These are phyloP conservation scores for Kodamaea derodonti DNA, from an alignment of 1,139 yeast species.

Conservation along the genomic window DNA sequence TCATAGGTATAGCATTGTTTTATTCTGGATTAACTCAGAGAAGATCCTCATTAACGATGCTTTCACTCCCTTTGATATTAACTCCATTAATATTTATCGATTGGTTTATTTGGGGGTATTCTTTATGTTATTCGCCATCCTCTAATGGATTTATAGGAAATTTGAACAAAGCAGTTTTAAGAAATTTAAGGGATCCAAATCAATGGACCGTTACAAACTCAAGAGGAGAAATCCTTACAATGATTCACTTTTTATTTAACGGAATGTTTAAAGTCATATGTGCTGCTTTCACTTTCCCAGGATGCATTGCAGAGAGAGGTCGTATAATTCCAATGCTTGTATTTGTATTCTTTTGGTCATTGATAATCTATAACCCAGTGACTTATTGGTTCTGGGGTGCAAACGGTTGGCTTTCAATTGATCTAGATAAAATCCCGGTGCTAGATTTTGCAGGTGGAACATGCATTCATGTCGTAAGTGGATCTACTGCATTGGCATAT, in stretches of 20 bases:
- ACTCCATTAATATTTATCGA: conserved; percentile 44
- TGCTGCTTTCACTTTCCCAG: conserved; percentile 53
- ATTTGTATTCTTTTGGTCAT: conserved; percentile 53
- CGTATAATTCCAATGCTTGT: conserved; percentile 50
- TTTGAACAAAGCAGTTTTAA: conserved; percentile 39
- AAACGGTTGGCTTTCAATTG: conserved; percentile 53
- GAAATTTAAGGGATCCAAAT: conserved; percentile 25
- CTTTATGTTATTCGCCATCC: conserved; percentile 45
- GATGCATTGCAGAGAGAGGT: conserved; percentile 58
- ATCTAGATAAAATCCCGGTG: conserved; percentile 40
- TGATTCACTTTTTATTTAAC: conserved; percentile 46
- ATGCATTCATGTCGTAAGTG: conserved; percentile 60
- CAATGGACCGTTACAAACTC: conserved; percentile 26
- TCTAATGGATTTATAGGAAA: conserved; percentile 46
- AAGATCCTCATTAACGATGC: conserved; percentile 52
- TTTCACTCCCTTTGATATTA: conserved; percentile 45
- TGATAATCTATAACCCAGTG: conserved; percentile 58
- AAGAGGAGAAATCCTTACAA: conserved; percentile 37
- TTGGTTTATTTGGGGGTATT: conserved; percentile 60
- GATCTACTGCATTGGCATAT: conserved; percentile 57
- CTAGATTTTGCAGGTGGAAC: conserved; percentile 66
- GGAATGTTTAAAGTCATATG: conserved; percentile 52
- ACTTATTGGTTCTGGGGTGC: conserved; percentile 66
- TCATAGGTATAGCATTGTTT: conserved; percentile 47
- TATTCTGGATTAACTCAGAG: conserved; percentile 59